Conservation (phyloP, 1,284 basidiomycete genomes). For the Schizophyllum commune region DNA sequence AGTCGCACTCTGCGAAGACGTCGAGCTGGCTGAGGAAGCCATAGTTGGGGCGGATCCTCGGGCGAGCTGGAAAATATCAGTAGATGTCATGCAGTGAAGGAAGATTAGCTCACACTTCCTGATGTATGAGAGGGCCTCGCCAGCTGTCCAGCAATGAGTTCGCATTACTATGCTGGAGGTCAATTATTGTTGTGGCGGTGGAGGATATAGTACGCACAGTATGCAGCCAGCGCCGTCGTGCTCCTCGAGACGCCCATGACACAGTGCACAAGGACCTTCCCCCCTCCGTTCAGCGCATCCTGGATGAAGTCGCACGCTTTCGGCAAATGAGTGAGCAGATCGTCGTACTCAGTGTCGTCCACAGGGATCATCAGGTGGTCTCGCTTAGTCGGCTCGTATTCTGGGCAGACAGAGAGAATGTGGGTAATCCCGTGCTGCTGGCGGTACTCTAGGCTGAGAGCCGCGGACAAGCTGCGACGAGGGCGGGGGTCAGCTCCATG, state of each 20-base stretch:
- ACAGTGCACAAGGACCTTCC: constrained; percentile 68
- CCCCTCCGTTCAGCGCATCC: constrained; percentile 35
- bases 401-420: constrained; percentile 51
- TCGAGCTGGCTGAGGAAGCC: constrained; percentile 56
- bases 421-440: constrained; percentile 45
- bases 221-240: constrained; percentile 39
- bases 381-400: constrained; percentile 34
- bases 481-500: constrained; percentile 1
- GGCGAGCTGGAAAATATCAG: constrained; percentile 32
- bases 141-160: constrained; percentile 30
- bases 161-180: constrained; percentile 42
- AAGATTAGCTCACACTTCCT: constrained; percentile 33
- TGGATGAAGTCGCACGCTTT: constrained; percentile 48
- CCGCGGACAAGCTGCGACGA: constrained; percentile 36
- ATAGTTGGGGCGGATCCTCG: constrained; percentile 52
- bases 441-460: constrained; percentile 31
- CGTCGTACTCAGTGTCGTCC: constrained; percentile 52
- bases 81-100: not conserved
- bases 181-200: not conserved
- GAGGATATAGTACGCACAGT: constrained; percentile 5
- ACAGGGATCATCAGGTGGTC: constrained; percentile 43
- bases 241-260: constrained; percentile 67
- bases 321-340: constrained; percentile 50
- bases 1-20: constrained; percentile 43
- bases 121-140: constrained; percentile 38